Percentiles rank a stretch among this genome's conserved stretches.
These are phyloP conservation scores for Suillus cothurnatus DNA, from an alignment of 768 basidiomycete species.

Conservation along the genomic window DNA sequence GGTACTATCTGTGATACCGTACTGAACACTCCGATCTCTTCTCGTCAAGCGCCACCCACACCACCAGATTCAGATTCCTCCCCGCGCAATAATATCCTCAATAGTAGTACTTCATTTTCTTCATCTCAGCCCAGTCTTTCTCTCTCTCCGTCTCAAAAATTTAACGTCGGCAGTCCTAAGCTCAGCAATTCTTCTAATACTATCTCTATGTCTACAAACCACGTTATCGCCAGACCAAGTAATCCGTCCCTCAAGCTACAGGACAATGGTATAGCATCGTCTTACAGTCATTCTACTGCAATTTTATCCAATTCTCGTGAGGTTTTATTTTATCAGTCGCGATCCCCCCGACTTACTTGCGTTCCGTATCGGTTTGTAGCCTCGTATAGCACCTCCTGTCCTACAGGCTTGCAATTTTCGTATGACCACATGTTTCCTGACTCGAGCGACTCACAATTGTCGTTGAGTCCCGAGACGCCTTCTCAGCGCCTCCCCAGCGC, in stretches of 20 bases:
- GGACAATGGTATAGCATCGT: constrained; percentile 18
- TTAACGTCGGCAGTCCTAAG: constrained; percentile 14
- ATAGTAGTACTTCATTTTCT: constrained; percentile 20
- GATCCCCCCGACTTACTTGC: constrained; percentile 10
- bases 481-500: constrained; percentile 15
- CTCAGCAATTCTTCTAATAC: constrained; percentile 19
- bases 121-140: constrained; percentile 24
- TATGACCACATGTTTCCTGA: constrained; percentile 16
- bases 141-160: constrained; percentile 22
- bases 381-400: constrained; percentile 28
- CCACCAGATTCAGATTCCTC: constrained; percentile 20
- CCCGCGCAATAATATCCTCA: constrained; percentile 11
- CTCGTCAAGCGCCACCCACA: constrained; percentile 21
- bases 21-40: constrained; percentile 16
- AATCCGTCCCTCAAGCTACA: constrained; percentile 15
- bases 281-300: constrained; percentile 10
- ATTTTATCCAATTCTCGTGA: constrained; percentile 29
- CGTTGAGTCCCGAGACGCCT: constrained; percentile 17
- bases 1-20: constrained; percentile 11
- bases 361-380: constrained; percentile 15
- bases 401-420: constrained; percentile 15
- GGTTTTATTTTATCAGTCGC: not conserved
- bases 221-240: constrained; percentile 12
- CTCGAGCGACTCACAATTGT: constrained; percentile 16
- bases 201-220: constrained; percentile 14